These are phyloP conservation scores for Schizophyllum amplum DNA, from an alignment of 1,284 basidiomycete species.

Conservation along the genomic window DNA sequence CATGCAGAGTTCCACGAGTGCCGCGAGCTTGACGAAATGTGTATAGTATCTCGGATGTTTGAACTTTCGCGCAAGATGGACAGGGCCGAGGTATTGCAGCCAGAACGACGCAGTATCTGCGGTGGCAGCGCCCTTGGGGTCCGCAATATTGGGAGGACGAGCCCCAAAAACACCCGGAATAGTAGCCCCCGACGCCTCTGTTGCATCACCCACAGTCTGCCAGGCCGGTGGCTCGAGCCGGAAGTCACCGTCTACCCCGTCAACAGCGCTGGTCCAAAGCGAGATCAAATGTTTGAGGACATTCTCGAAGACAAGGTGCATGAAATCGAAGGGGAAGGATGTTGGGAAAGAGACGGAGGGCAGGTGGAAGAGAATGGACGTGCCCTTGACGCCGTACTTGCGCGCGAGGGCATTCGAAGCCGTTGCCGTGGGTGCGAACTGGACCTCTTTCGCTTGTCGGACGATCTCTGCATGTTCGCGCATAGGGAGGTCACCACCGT, in stretches of 20 bases:
- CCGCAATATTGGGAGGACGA: conserved; percentile 26
- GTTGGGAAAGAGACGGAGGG: conserved; percentile 27
- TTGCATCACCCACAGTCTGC: conserved; percentile 24
- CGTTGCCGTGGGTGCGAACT: conserved; percentile 15
- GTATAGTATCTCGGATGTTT: no score
- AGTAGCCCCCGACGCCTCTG: conserved; percentile 16
- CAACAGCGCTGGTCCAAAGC: conserved; percentile 31
- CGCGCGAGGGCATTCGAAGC: conserved; percentile 22
- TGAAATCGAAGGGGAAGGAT: conserved; percentile 40
- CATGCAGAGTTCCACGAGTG: no score
- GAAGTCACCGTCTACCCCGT: conserved; percentile 20
- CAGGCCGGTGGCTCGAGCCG: conserved; percentile 19
- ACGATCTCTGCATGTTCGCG: conserved; percentile 25
- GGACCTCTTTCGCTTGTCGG: conserved; percentile 23
- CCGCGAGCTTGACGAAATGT: no score
- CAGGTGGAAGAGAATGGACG: conserved; percentile 25
- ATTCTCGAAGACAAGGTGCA: conserved; percentile 40
- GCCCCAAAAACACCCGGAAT: conserved; percentile 31
- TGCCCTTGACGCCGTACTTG: conserved; percentile 31
- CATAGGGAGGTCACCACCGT: conserved; percentile 28
- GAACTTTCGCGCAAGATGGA: no score
- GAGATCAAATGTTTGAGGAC: conserved; percentile 29
- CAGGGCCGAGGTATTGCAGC: conserved; percentile 30
- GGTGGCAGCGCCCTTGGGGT: conserved; percentile 16
- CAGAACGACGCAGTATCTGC: conserved; percentile 32